Evolutionary conservation across 2,329 filamentous ascomycete species (phyloP), one percentile per base, ranked within the genome.

Genomic region (Penicillium capsulatum): DNA sequence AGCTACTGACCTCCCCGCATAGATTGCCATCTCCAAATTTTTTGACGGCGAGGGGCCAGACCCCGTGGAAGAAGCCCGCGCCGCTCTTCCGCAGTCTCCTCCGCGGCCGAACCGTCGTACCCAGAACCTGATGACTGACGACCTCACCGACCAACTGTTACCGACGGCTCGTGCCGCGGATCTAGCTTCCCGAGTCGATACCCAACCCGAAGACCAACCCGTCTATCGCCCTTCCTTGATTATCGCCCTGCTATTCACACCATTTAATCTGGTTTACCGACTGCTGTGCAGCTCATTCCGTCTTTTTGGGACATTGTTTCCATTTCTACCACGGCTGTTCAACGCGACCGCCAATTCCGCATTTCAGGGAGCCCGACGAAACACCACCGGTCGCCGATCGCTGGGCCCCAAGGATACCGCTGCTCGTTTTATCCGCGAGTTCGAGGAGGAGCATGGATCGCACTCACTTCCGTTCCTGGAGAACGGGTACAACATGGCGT

Each of bases 21-120:
- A 96, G 83, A 95, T 97, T 56, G 91, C 92, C 42, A 91, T 98
- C 49, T 81, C 92, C 50, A 94, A 94, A 61, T 97, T 97, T 77
- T 98, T 96, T 63, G 92, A 98, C 58, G 92, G 92, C 53, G 92
- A 97, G 68, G 84, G 84, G 3, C 79, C 88, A 34, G 87, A 94
- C 61, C 84, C 80, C 9, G 71, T 91, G 13, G 84, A 85, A 42
- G 87, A 92, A 68, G 86, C 86, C 42, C 75, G 82, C 35, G 76
- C 82, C 34, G 74, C 77, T 6, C 74, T 82, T 44, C 69, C 75
- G 36, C 66, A 74, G n/a, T 59, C 68, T 20, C 73, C 80, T 27
- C 78, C 79, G 32, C 73, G 78, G 48, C 69, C 80, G 42, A 69
- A 74, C 10, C 75, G 86, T 48, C 80, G 84, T 46, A 70, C 76